A percentile compares a stretch with the other conserved stretches of the same genome.
phyloP scores from a whole-genome alignment of 306 rosid species.

The Rosa lucieae region DNA sequence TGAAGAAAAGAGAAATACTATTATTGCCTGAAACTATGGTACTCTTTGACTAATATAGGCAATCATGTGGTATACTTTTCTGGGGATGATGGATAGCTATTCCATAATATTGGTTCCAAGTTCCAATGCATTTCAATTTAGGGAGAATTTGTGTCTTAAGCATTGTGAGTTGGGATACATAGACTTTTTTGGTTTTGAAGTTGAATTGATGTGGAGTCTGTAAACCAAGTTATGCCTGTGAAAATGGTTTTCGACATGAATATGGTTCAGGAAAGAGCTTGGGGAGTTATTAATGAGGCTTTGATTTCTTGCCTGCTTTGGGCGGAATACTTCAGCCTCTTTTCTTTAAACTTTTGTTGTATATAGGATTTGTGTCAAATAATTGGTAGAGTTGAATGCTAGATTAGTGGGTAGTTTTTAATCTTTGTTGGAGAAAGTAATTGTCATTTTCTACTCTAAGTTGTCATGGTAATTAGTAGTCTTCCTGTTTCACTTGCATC shows the following conservation, averaged over 20 bases:
- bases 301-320: neutral
- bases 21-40: too few species aligned
- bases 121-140: neutral
- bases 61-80: neutral
- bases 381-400: neutral
- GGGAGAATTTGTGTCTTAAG: neutral
- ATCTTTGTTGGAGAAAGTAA: neutral
- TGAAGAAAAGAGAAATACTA: neutral
- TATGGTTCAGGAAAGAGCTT: neutral
- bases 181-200: neutral
- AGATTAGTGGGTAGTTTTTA: neutral
- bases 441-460: neutral
- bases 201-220: neutral
- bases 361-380: neutral
- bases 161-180: neutral
- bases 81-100: conserved; percentile 1
- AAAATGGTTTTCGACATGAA: conserved; percentile 6
- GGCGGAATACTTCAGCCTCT: neutral
- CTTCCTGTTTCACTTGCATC: neutral
- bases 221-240: neutral
- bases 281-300: neutral
- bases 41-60: neutral
- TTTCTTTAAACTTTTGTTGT: neutral
- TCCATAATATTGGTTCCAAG: neutral
- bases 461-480: neutral